Evolutionary conservation across 768 basidiomycete species (phyloP).

Genomic region (Suillus cothurnatus): DNA sequence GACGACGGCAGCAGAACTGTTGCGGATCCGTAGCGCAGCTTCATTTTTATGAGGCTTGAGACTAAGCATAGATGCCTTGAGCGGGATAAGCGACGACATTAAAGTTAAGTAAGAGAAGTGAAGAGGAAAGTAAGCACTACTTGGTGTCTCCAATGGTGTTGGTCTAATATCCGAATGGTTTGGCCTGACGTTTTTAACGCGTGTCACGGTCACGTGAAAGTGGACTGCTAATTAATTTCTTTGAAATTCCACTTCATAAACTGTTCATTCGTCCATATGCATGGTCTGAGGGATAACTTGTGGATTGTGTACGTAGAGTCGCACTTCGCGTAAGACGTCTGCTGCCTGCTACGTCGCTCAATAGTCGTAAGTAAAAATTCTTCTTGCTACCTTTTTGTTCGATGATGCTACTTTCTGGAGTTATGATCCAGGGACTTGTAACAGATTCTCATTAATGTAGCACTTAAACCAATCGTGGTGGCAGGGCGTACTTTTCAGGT

Average conservation of each 20-base stretch:
- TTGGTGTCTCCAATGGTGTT: not conserved
- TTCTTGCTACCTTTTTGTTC: no score
- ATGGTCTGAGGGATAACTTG: no score
- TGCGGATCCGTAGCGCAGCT: slow-evolving; percentile 41
- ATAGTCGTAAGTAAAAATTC: no score
- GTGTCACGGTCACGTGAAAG: not conserved
- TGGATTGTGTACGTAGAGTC: no score
- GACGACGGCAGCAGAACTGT: slow-evolving; percentile 36
- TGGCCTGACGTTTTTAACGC: not conserved
- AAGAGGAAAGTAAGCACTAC: not conserved
- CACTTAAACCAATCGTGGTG: not conserved
- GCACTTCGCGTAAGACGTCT: no score
- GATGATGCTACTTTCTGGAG: no score
- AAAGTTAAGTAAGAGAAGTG: not conserved
- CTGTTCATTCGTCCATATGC: no score
- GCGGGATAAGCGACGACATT: slow-evolving; percentile 4
- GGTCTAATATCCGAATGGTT: not conserved
- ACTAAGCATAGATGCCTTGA: not conserved
- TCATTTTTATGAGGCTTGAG: slow-evolving; percentile 39
- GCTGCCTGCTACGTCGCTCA: no score
- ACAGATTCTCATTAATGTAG: no score
- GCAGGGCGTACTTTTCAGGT: not conserved
- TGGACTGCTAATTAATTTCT: no score
- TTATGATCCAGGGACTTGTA: no score
- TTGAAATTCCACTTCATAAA: no score